Conservation (phyloP, 140 eudicot genomes). For the Cichorium intybus region DNA sequence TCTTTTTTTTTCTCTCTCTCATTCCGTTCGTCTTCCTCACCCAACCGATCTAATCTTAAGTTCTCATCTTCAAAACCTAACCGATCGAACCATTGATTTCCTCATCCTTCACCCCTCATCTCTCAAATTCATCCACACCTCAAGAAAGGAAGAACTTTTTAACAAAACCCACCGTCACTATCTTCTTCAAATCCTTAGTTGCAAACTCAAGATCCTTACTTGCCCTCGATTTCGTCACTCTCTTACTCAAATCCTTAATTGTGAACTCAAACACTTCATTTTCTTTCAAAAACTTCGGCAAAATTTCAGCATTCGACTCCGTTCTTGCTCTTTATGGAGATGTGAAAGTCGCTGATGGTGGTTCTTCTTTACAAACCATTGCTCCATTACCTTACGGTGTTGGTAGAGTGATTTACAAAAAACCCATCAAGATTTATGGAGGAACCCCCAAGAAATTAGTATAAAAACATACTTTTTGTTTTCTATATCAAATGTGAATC, state of each 20-base stretch:
- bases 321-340: slow-evolving; percentile 53
- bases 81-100: no score
- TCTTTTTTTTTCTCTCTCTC: no score
- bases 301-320: slow-evolving; percentile 40
- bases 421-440: slow-evolving; percentile 47
- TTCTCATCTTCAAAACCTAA: no score
- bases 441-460: slow-evolving; percentile 41
- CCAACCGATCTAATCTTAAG: no score
- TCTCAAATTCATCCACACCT: no score
- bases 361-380: slow-evolving; percentile 42
- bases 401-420: slow-evolving; percentile 53
- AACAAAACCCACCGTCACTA: no score
- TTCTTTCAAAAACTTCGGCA: slow-evolving; percentile 43
- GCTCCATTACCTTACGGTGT: slow-evolving; percentile 30
- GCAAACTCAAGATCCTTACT: slow-evolving; percentile 36
- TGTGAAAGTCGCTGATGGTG: slow-evolving; percentile 42
- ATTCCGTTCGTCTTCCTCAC: no score
- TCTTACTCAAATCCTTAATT: slow-evolving; percentile 35
- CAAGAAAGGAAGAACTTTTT: no score
- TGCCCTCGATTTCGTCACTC: slow-evolving; percentile 15
- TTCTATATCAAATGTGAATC: slow-evolving; percentile 49
- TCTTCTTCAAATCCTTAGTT: slow-evolving; percentile 17
- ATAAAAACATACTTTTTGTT: slow-evolving; percentile 49
- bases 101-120: no score
- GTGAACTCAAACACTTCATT: slow-evolving; percentile 43